phyloP scores from a whole-genome alignment of 2,329 filamentous ascomycete species.

The Fusarium agapanthi region DNA sequence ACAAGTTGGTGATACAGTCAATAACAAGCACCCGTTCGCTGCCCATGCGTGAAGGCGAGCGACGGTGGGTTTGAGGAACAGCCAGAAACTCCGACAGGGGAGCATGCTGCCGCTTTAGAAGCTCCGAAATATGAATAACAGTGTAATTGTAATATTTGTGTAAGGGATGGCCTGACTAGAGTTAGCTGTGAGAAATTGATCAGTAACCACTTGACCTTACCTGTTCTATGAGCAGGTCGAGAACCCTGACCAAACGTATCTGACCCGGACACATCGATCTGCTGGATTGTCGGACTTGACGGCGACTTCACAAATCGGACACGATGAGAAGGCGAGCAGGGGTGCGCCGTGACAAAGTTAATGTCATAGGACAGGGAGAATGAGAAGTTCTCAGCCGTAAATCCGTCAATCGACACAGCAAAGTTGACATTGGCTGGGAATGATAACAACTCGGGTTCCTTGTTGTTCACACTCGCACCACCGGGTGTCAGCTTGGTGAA shows the following conservation, averaged over 20 bases:
- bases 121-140: conserved; percentile 65
- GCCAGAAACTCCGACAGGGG: conserved; percentile 59
- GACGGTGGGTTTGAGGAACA: conserved; percentile 45
- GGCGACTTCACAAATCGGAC: conserved; percentile 68
- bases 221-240: conserved; percentile 58
- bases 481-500: conserved; percentile 45
- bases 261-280: conserved; percentile 61
- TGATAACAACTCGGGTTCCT: conserved; percentile 47
- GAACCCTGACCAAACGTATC: conserved; percentile 55
- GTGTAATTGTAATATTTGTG: conserved; percentile 71
- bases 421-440: conserved; percentile 50
- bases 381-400: conserved; percentile 52
- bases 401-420: conserved; percentile 50
- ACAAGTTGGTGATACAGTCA: conserved; percentile 68
- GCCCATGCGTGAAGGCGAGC: conserved; percentile 37
- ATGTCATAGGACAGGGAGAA: conserved; percentile 65
- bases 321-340: conserved; percentile 66
- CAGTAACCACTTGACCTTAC: conserved; percentile 44
- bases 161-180: conserved; percentile 63
- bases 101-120: conserved; percentile 58
- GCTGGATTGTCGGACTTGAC: conserved; percentile 66
- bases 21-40: conserved; percentile 62
- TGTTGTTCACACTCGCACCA: conserved; percentile 13
- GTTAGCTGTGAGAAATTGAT: conserved; percentile 16
- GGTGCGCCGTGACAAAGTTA: conserved; percentile 72